A percentile compares a stretch with the other conserved stretches of the same genome.
phyloP scores from a whole-genome alignment of 1,284 basidiomycete genomes.

The Tilletia walkeri region DNA sequence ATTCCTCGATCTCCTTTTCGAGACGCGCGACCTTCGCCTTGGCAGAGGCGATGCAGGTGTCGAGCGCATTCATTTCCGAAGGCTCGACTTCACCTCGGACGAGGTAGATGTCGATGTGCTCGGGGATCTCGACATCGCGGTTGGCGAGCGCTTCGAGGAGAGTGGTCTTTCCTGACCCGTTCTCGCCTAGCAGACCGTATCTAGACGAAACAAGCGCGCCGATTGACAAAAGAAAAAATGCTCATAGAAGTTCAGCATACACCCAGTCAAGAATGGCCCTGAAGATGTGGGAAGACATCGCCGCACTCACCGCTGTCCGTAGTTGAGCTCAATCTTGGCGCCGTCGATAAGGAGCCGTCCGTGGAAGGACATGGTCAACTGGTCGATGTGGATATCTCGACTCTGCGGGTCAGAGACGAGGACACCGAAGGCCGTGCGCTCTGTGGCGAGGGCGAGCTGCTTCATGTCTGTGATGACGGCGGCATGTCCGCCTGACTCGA shows the following conservation, averaged over 20 bases:
- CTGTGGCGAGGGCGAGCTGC: constrained; percentile 52
- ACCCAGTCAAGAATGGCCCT: too few relatives aligned
- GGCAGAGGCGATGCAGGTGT: constrained; percentile 91
- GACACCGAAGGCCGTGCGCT: constrained; percentile 66
- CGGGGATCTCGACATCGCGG: constrained; percentile 83
- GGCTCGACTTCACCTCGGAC: constrained; percentile 94
- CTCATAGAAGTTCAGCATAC: too few relatives aligned
- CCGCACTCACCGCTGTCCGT: constrained; percentile 73
- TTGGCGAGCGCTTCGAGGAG: constrained; percentile 53
- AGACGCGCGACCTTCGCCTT: constrained; percentile 91
- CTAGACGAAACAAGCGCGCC: constrained; percentile 41
- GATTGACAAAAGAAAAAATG: too few relatives aligned
- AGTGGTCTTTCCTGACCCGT: constrained; percentile 91
- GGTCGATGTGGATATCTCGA: constrained; percentile 95
- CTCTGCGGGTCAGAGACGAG: constrained; percentile 86
- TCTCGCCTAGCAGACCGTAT: constrained; percentile 91
- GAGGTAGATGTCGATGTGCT: constrained; percentile 96
- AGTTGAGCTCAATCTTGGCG: constrained; percentile 87
- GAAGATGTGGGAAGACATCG: too few relatives aligned
- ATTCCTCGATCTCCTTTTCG: constrained; percentile 90
- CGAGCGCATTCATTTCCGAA: constrained; percentile 89
- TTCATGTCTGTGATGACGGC: constrained; percentile 45
- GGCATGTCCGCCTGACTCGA: constrained; percentile 28
- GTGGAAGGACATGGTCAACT: constrained; percentile 94
- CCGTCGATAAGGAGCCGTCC: constrained; percentile 88